These are phyloP conservation scores for Leishmania gerbilli DNA, from an alignment of 208 protist genomes.

Conservation along the genomic window DNA sequence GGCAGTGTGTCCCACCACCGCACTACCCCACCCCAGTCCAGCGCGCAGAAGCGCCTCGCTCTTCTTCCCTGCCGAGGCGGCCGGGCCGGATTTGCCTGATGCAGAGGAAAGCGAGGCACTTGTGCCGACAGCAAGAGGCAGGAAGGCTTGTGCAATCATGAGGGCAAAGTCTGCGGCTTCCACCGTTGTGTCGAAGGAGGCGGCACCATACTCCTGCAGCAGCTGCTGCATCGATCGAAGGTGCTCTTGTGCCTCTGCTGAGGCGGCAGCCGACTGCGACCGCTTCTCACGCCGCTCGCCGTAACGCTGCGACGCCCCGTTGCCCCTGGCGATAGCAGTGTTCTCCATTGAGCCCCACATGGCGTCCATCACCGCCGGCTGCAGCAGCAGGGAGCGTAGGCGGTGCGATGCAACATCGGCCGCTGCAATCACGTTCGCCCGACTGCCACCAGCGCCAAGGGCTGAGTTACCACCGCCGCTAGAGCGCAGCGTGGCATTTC, in stretches of 20 bases:
- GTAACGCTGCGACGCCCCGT: background rate
- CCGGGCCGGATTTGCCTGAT: background rate
- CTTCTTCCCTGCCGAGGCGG: background rate
- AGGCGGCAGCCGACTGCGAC: background rate
- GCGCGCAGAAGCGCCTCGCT: constrained; percentile 25
- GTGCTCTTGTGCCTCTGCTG: constrained; percentile 6
- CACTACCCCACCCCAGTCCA: constrained; percentile 34
- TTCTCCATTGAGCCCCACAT: constrained; percentile 27
- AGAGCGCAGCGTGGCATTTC: background rate
- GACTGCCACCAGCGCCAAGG: background rate
- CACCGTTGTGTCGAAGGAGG: constrained; percentile 61
- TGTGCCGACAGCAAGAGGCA: constrained; percentile 34
- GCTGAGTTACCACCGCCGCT: background rate
- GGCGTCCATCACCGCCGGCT: constrained; percentile 24
- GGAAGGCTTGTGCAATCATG: constrained; percentile 50
- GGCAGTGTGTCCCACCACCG: constrained; percentile 26
- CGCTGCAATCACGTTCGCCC: constrained; percentile 12
- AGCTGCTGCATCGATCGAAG: constrained; percentile 25
- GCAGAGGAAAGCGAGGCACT: background rate
- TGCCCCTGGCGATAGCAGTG: background rate
- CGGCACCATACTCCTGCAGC: constrained; percentile 42
- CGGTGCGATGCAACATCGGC: constrained; percentile 28
- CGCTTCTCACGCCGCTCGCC: constrained; percentile 11
- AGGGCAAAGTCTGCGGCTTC: constrained; percentile 60
- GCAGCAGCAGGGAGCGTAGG: constrained; percentile 16